phyloP scores from a whole-genome alignment of 1,139 yeast species.

The Yamadazyma aaseri region DNA sequence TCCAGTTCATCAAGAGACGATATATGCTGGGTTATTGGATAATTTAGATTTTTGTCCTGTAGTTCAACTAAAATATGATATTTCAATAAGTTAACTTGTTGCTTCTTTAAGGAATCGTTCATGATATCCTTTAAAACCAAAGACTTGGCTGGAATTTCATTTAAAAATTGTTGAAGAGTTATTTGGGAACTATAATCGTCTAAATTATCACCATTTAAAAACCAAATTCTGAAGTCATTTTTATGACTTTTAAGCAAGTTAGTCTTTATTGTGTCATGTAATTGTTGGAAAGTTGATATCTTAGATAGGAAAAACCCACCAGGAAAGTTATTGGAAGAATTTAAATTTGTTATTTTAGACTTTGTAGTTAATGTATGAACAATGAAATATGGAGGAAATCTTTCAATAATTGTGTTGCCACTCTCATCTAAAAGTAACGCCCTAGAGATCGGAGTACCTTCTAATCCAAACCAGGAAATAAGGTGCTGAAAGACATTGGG shows the following conservation, averaged over 20 bases:
- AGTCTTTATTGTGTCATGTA: slow-evolving; percentile 26
- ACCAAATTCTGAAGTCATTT: slow-evolving; percentile 37
- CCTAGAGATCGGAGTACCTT: slow-evolving; percentile 47
- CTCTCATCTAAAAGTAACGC: slow-evolving; percentile 38
- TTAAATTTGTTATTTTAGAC: slow-evolving; percentile 5
- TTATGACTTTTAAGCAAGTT: slow-evolving; percentile 19
- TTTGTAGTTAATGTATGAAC: slow-evolving; percentile 48
- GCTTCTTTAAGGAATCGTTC: slow-evolving; percentile 26
- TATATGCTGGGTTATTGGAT: slow-evolving; percentile 28
- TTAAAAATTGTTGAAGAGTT: slow-evolving; percentile 27
- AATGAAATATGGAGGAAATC: slow-evolving; percentile 49
- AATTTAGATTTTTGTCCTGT: slow-evolving; percentile 23
- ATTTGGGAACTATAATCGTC: slow-evolving; percentile 26
- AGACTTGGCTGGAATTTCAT: slow-evolving; percentile 29
- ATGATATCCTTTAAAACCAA: slow-evolving; percentile 28
- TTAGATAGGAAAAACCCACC: slow-evolving; percentile 26
- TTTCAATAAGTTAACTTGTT: slow-evolving; percentile 27
- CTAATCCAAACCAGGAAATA: slow-evolving; percentile 54
- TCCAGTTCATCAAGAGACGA: slow-evolving; percentile 10
- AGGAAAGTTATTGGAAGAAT: slow-evolving; percentile 11
- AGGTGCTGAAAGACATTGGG: slow-evolving; percentile 44
- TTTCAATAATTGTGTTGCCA: slow-evolving; percentile 48
- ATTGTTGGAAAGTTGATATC: slow-evolving; percentile 34
- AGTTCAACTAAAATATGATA: slow-evolving; percentile 38
- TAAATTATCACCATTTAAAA: slow-evolving; percentile 26